phyloP scores from a whole-genome alignment of 257 asterid genomes.

The Haberlea rhodopensis region DNA sequence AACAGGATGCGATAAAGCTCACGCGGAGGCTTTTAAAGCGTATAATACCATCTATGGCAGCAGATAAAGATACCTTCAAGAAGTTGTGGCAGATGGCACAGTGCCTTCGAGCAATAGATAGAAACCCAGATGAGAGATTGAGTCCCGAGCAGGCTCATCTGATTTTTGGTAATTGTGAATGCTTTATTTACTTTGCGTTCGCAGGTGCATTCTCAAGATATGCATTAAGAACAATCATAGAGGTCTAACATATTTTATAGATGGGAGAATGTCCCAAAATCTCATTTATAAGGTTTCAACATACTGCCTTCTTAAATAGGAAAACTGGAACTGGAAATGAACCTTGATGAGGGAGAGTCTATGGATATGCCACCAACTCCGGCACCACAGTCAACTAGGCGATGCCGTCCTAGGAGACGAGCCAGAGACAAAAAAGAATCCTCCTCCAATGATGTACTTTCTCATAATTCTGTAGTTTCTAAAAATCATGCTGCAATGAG shows the following conservation, averaged over 20 bases:
- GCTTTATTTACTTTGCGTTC: conserved; percentile 1
- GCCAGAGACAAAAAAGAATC: conserved; percentile 44
- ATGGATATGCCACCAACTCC: conserved; percentile 67
- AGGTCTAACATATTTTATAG: background rate
- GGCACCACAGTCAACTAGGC: conserved; percentile 51
- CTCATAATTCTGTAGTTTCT: conserved; percentile 66
- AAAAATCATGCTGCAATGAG: conserved; percentile 35
- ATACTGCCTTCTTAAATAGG: conserved; percentile 34
- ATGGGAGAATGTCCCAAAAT: background rate
- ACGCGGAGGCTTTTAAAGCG: conserved; percentile 58
- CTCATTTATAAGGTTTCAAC: conserved; percentile 2
- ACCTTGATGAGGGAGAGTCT: conserved; percentile 42
- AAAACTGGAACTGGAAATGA: conserved; percentile 49
- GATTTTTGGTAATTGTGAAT: conserved; percentile 52
- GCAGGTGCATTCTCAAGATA: background rate
- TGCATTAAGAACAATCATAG: too few species aligned
- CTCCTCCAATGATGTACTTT: conserved; percentile 60
- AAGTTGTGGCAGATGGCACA: conserved; percentile 69
- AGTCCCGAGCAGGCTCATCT: conserved; percentile 48
- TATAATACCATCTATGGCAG: conserved; percentile 40
- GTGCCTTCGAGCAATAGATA: conserved; percentile 62
- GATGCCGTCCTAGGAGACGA: conserved; percentile 54
- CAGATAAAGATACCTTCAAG: conserved; percentile 66
- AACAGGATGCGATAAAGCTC: conserved; percentile 67
- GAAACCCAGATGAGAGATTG: conserved; percentile 50